These are phyloP conservation scores for Trichoderma sp. DNA, from an alignment of 2,329 filamentous ascomycete genomes.

Conservation along the genomic window DNA sequence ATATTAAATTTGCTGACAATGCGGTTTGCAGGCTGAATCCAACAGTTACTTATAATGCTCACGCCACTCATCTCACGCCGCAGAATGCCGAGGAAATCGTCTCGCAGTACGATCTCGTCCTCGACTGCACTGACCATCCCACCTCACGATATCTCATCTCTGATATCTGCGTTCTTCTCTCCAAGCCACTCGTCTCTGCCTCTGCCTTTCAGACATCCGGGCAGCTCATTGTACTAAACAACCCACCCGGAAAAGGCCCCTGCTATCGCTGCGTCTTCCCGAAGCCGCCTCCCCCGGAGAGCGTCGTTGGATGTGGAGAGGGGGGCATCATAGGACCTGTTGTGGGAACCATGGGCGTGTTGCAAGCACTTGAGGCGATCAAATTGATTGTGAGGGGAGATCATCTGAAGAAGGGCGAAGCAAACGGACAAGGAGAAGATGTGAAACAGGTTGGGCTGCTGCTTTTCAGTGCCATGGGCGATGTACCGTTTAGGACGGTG, in stretches of 20 bases:
- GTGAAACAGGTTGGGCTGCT: conserved; percentile 45
- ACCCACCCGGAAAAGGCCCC: conserved; percentile 74
- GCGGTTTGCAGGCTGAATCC: conserved; percentile 70
- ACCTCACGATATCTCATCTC: conserved; percentile 91
- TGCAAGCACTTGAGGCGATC: conserved; percentile 88
- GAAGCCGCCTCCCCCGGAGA: conserved; percentile 79
- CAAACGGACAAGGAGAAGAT: conserved; percentile 30
- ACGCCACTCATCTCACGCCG: conserved; percentile 68
- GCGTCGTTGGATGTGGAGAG: conserved; percentile 85
- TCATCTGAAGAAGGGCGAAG: conserved; percentile 23
- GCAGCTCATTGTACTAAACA: conserved; percentile 86
- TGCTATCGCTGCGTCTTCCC: conserved; percentile 96
- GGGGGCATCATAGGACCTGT: conserved; percentile 91
- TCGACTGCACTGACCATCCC: conserved; percentile 96
- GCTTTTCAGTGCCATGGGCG: conserved; percentile 52
- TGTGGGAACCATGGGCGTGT: conserved; percentile 88
- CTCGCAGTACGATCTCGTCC: conserved; percentile 74
- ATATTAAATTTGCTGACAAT: background rate
- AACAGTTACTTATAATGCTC: conserved; percentile 63
- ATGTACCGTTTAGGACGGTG: conserved; percentile 69
- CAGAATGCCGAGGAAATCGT: conserved; percentile 70
- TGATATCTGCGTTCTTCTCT: conserved; percentile 79
- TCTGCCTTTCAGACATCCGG: conserved; percentile 88
- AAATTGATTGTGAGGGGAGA: conserved; percentile 68
- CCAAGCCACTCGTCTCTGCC: conserved; percentile 82